A percentile compares a stretch with the other conserved stretches of the same genome.
Conservation (phyloP, 1,139 yeast species). For the Kluyveromyces marxianus region DNA sequence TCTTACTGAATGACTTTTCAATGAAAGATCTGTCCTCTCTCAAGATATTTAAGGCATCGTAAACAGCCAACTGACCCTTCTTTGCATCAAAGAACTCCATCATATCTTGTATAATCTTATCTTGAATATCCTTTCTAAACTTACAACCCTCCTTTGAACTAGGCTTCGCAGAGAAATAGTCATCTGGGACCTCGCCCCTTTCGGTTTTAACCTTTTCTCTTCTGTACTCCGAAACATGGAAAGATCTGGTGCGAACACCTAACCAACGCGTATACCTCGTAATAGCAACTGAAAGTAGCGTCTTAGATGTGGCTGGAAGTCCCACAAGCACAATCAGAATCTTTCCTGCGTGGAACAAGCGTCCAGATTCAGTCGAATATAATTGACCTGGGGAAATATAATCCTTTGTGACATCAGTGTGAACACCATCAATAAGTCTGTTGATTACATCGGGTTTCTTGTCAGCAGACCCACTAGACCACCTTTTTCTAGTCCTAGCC, state of each 20-base stretch:
- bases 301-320: slow-evolving; percentile 93
- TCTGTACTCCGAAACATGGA: slow-evolving; percentile 90
- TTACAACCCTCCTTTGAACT: slow-evolving; percentile 45
- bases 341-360: slow-evolving; percentile 92
- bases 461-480: slow-evolving; percentile 30
- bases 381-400: slow-evolving; percentile 73
- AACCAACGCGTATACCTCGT: slow-evolving; percentile 91
- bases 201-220: slow-evolving; percentile 42
- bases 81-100: slow-evolving; percentile 61
- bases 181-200: slow-evolving; percentile 52
- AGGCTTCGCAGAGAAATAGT: slow-evolving; percentile 63
- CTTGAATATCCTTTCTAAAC: slow-evolving; percentile 52
- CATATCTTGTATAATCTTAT: slow-evolving; percentile 65
- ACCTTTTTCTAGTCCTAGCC: slow-evolving; percentile 42
- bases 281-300: slow-evolving; percentile 83
- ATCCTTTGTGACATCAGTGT: slow-evolving; percentile 26
- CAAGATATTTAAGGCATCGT: slow-evolving; percentile 89
- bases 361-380: slow-evolving; percentile 83
- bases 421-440: slow-evolving; percentile 30
- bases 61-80: slow-evolving; percentile 88
- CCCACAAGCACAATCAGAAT: slow-evolving; percentile 87
- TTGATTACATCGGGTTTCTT: slow-evolving; percentile 8
- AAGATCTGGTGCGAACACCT: slow-evolving; percentile 87
- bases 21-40: slow-evolving; percentile 58
- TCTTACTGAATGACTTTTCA: slow-evolving; percentile 44